These are phyloP conservation scores for Talaromyces sp. DNA, from an alignment of 2,329 filamentous ascomycete genomes.

Conservation along the genomic window DNA sequence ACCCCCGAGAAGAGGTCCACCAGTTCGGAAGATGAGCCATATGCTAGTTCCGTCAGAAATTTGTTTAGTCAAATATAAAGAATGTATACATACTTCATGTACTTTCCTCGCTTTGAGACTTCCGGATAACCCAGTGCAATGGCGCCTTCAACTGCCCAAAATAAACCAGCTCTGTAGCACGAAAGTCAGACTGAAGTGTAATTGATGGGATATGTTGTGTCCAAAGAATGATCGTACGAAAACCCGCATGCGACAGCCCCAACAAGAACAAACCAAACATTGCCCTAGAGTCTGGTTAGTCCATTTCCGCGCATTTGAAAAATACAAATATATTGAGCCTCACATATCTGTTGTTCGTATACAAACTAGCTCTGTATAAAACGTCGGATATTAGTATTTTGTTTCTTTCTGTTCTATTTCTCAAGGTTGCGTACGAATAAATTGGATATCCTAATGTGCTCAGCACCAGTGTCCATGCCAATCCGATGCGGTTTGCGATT, in stretches of 20 bases:
- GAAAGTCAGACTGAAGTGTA: neutral
- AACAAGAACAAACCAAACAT: slow-evolving; percentile 46
- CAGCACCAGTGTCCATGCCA: slow-evolving; percentile 40
- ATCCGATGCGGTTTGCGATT: slow-evolving; percentile 46
- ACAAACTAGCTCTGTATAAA: slow-evolving; percentile 35
- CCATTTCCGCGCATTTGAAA: neutral
- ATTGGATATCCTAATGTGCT: slow-evolving; percentile 46
- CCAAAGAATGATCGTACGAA: slow-evolving; percentile 13
- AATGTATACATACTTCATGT: slow-evolving; percentile 31
- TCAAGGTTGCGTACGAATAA: slow-evolving; percentile 26
- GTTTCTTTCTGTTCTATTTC: neutral
- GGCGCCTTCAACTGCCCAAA: slow-evolving; percentile 49
- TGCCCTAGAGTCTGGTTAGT: slow-evolving; percentile 10
- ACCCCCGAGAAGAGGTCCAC: slow-evolving; percentile 46
- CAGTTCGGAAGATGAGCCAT: slow-evolving; percentile 48
- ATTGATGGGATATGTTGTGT: neutral
- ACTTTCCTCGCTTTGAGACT: slow-evolving; percentile 42
- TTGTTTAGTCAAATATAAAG: neutral
- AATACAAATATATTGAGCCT: neutral
- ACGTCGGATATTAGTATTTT: neutral
- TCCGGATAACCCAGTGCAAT: slow-evolving; percentile 48
- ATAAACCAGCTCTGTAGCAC: slow-evolving; percentile 38
- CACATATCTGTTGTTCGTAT: slow-evolving; percentile 32
- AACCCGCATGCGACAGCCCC: slow-evolving; percentile 47
- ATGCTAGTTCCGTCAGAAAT: slow-evolving; percentile 19